phyloP scores from a whole-genome alignment of 129 eudicot species.

The Flaveria linearis region DNA sequence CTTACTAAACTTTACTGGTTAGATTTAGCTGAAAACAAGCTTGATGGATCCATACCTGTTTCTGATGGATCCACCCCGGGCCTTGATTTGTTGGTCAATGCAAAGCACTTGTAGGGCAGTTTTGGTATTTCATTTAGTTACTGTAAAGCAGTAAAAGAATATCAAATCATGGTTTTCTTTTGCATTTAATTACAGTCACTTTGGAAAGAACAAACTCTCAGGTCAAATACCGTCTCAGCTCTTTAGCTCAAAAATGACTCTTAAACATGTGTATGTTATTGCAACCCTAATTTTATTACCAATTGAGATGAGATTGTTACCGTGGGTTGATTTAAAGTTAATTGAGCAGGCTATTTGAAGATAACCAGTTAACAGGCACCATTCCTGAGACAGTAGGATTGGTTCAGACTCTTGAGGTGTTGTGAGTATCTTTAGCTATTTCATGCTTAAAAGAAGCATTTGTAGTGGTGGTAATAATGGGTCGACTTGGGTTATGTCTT shows the following conservation, averaged over 20 bases:
- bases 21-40: constrained; percentile 77
- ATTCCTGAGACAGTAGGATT: constrained; percentile 72
- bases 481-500: background rate
- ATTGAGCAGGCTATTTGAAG: constrained; percentile 75
- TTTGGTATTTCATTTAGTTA: background rate
- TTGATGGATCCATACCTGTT: constrained; percentile 76
- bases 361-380: constrained; percentile 60
- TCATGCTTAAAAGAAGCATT: background rate
- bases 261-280: constrained; percentile 73
- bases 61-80: constrained; percentile 69
- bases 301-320: constrained; percentile 9
- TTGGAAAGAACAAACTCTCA: constrained; percentile 75
- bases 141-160: background rate
- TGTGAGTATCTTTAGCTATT: constrained; percentile 60
- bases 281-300: background rate
- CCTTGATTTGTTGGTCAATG: constrained; percentile 65
- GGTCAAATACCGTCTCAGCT: constrained; percentile 77
- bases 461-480: constrained; percentile 3
- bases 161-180: background rate
- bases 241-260: constrained; percentile 63
- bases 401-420: constrained; percentile 58
- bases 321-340: constrained; percentile 2
- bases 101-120: constrained; percentile 82
- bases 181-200: constrained; percentile 59
- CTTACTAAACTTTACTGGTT: constrained; percentile 70